A percentile compares a stretch with the other conserved stretches of the same genome.
phyloP scores from a whole-genome alignment of 345 rosid genomes.

The Cardiospermum halicacabum region DNA sequence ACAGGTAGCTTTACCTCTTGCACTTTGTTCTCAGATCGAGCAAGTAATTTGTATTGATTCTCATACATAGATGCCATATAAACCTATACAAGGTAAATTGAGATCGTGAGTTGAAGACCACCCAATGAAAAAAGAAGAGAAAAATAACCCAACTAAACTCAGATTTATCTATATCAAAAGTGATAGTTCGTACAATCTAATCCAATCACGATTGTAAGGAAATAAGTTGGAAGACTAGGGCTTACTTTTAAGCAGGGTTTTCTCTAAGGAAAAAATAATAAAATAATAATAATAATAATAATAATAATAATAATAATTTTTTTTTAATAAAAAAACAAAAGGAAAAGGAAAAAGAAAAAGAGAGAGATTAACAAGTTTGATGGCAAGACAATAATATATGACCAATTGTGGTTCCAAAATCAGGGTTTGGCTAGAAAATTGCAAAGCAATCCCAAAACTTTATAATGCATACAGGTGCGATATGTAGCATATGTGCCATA shows the following conservation, averaged over 20 bases:
- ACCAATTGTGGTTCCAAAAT: background rate
- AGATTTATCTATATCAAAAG: too few relatives aligned
- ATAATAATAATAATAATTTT: too few relatives aligned
- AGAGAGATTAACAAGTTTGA: background rate
- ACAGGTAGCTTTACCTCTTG: slow-evolving; percentile 58
- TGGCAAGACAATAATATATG: background rate
- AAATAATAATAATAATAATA: too few relatives aligned
- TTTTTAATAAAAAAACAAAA: too few relatives aligned
- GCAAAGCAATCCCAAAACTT: background rate
- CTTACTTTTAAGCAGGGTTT: background rate
- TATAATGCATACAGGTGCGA: background rate
- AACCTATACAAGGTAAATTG: slow-evolving; percentile 40
- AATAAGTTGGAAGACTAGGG: background rate
- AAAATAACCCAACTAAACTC: background rate
- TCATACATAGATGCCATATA: slow-evolving; percentile 94
- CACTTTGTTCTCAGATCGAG: slow-evolving; percentile 88
- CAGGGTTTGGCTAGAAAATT: background rate
- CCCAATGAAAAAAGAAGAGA: too few relatives aligned
- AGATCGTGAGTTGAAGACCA: background rate
- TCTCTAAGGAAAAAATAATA: background rate
- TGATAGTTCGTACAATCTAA: background rate
- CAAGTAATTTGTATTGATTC: slow-evolving; percentile 83
- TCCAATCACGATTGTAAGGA: background rate
- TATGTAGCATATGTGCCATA: background rate
- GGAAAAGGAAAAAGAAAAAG: background rate